These are phyloP conservation scores for Phyllosticta paracitricarpa DNA, from an alignment of 2,329 filamentous ascomycete genomes.

Conservation along the genomic window DNA sequence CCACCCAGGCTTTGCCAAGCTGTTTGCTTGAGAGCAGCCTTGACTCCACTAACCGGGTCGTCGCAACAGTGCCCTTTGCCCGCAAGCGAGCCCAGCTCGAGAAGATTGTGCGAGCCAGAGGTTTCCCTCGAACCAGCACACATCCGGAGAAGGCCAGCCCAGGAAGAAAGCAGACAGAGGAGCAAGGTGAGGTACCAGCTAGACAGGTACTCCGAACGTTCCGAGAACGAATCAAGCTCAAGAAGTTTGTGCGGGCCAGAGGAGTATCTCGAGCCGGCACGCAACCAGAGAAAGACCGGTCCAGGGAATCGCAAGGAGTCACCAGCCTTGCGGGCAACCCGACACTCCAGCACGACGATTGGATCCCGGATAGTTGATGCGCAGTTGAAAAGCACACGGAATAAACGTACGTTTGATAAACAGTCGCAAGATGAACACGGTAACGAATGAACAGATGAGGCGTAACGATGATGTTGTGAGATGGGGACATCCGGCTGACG, in stretches of 20 bases:
- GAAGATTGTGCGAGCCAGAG: neutral
- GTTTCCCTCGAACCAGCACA: neutral
- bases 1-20: constrained; percentile 5
- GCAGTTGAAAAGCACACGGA: neutral
- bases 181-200: neutral
- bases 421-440: neutral
- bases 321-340: no score
- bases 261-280: neutral
- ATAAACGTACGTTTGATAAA: neutral
- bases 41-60: neutral
- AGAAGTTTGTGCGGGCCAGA: neutral
- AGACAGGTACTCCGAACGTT: neutral
- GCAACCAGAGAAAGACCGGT: neutral
- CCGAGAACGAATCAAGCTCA: neutral
- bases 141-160: neutral
- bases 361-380: neutral
- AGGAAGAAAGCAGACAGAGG: neutral
- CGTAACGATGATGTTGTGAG: neutral
- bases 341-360: no score
- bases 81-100: neutral
- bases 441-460: neutral
- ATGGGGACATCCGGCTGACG: neutral
- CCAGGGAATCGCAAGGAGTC: neutral
- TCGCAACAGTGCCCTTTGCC: neutral
- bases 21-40: neutral